Conservation (phyloP, 2,329 filamentous ascomycete genomes). For the Colletotrichum scovillei region DNA sequence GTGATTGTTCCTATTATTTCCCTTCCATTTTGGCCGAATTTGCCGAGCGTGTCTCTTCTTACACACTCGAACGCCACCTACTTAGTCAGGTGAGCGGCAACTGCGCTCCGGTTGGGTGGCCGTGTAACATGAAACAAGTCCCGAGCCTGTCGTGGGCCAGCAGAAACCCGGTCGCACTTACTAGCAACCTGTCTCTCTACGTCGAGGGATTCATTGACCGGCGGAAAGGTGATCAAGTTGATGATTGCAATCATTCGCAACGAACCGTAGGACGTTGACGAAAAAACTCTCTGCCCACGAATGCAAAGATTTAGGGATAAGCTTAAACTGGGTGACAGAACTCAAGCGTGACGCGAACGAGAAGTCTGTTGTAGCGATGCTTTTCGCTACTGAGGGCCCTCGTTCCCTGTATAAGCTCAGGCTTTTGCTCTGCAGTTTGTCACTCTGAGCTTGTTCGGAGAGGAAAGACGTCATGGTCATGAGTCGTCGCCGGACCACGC, state of each 20-base stretch:
- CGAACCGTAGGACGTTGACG: not conserved
- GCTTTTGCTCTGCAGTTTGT: not conserved
- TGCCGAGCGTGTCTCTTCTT: not conserved
- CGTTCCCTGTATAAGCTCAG: slow-evolving; percentile 8
- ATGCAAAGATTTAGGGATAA: slow-evolving; percentile 4
- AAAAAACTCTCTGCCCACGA: not conserved
- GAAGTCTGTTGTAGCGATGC: slow-evolving; percentile 3
- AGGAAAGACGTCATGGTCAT: slow-evolving; percentile 16
- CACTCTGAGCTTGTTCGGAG: slow-evolving; percentile 2
- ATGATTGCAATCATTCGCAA: not conserved
- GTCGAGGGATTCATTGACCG: not conserved
- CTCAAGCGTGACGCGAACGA: slow-evolving; percentile 13
- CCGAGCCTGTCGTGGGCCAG: not conserved
- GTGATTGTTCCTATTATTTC: not conserved
- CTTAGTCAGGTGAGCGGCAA: not conserved
- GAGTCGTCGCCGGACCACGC: not conserved
- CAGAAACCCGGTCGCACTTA: not conserved
- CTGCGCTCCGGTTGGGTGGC: not conserved
- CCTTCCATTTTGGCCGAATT: not conserved
- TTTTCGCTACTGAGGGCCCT: not conserved
- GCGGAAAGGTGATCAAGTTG: not conserved
- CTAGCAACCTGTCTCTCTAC: not conserved
- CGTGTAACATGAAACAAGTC: not conserved
- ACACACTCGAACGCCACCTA: not conserved
- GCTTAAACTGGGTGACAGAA: slow-evolving; percentile 31